A percentile compares a stretch with the other conserved stretches of the same genome.
Evolutionary conservation across 1,284 basidiomycete species (phyloP).

Genomic region (Pseudozyma hubeiensis): DNA sequence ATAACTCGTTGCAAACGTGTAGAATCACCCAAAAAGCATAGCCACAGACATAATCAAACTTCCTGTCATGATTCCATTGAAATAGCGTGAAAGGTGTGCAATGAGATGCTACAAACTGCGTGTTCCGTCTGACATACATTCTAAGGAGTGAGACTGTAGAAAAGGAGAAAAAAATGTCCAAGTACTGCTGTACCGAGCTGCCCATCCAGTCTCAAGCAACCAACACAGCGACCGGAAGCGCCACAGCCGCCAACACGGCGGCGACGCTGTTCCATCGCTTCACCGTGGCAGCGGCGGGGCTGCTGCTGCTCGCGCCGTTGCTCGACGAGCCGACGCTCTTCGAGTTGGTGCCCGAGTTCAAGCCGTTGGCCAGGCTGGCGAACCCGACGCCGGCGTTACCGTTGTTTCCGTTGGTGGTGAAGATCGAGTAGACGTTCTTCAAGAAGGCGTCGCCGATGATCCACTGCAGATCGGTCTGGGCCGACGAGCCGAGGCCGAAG

Average conservation of each 20-base stretch:
- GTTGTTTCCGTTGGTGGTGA: slow-evolving; percentile 27
- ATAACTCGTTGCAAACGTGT: background rate
- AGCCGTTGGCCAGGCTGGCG: slow-evolving; percentile 53
- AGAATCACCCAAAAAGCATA: too few species aligned
- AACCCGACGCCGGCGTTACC: slow-evolving; percentile 50
- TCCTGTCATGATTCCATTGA: too few species aligned
- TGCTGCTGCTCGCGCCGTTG: slow-evolving; percentile 6
- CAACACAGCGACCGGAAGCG: slow-evolving; percentile 1
- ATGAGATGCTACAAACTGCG: too few species aligned
- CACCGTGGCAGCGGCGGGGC: slow-evolving; percentile 12
- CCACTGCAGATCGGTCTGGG: slow-evolving; percentile 50
- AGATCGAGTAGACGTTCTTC: slow-evolving; percentile 61
- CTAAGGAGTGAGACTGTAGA: slow-evolving; percentile 1
- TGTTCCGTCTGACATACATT: too few species aligned
- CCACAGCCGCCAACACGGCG: slow-evolving; percentile 1
- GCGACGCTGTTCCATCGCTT: slow-evolving; percentile 1
- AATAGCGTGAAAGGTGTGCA: background rate
- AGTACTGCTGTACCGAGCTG: background rate
- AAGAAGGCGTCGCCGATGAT: slow-evolving; percentile 64
- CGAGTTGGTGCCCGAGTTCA: slow-evolving; percentile 44
- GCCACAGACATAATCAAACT: too few species aligned
- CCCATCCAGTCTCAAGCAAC: background rate
- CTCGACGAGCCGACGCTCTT: slow-evolving; percentile 28
- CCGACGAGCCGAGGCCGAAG: slow-evolving; percentile 48
- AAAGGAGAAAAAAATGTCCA: background rate